These are phyloP conservation scores for Cydonia oblonga DNA, from an alignment of 331 rosid species.

Conservation along the genomic window DNA sequence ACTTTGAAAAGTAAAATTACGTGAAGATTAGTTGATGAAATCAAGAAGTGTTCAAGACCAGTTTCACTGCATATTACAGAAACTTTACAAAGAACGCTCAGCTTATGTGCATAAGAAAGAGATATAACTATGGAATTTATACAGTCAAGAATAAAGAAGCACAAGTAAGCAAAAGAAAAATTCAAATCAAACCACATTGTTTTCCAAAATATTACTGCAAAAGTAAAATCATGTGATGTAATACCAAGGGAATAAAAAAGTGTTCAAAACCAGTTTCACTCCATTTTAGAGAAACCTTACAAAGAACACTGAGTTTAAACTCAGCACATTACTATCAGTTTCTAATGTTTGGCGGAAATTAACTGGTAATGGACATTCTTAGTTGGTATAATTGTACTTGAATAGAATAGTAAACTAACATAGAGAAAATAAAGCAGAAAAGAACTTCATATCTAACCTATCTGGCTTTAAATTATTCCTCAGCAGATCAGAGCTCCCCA, in stretches of 20 bases:
- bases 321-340: not conserved
- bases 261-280: not conserved
- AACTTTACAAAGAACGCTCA: not conserved
- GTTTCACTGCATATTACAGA: not conserved
- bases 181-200: not conserved
- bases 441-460: slow-evolving; percentile 30
- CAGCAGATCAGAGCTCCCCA: slow-evolving; percentile 22
- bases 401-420: not conserved
- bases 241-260: not conserved
- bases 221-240: not conserved
- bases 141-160: not conserved
- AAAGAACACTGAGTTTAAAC: not conserved
- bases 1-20: not conserved
- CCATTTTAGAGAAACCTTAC: not conserved
- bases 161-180: not conserved
- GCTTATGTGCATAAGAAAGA: not conserved
- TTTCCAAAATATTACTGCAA: not conserved
- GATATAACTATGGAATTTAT: not conserved
- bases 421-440: not conserved
- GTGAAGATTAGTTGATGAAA: not conserved
- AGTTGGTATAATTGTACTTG: not conserved
- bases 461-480: slow-evolving; percentile 35
- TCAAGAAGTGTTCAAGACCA: not conserved
- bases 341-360: not conserved
- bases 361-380: not conserved